phyloP scores from a whole-genome alignment of 257 asterid species.

The Fraxinus quadrangulata region DNA sequence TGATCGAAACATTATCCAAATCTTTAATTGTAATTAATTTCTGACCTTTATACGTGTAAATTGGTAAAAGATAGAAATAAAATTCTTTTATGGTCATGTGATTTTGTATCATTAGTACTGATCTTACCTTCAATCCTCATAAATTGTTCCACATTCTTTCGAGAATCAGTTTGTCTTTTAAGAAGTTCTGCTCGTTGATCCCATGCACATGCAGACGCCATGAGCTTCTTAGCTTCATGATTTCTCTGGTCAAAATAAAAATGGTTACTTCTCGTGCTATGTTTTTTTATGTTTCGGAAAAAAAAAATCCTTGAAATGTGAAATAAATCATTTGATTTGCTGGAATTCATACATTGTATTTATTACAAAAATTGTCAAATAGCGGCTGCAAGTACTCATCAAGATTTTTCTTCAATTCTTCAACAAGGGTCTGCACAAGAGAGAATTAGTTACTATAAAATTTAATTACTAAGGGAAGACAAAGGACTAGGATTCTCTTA shows the following conservation, averaged over 20 bases:
- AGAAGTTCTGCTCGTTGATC: constrained; percentile 7
- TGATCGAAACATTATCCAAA: constrained; percentile 43
- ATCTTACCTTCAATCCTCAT: constrained; percentile 51
- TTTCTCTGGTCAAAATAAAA: constrained; percentile 27
- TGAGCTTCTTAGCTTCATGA: constrained; percentile 11
- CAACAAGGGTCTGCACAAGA: constrained; percentile 54
- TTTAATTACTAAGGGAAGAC: neutral
- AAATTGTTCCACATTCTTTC: constrained; percentile 40
- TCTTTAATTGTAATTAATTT: constrained; percentile 9
- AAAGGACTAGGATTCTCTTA: constrained; percentile 33
- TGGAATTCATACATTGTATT: constrained; percentile 53
- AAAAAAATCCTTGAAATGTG: neutral
- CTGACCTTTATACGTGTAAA: neutral
- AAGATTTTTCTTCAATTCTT: constrained; percentile 59
- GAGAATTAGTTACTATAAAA: constrained; percentile 19
- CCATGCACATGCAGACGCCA: neutral
- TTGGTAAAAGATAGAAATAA: neutral
- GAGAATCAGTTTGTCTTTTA: constrained; percentile 32
- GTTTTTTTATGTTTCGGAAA: neutral
- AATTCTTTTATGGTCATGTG: neutral
- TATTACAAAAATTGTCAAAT: constrained; percentile 46
- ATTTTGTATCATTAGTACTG: neutral
- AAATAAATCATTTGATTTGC: constrained; percentile 1
- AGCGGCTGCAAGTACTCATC: constrained; percentile 54
- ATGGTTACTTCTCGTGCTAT: neutral